phyloP scores from a whole-genome alignment of 2,329 filamentous ascomycete genomes.

The Gnomoniopsis sp. region DNA sequence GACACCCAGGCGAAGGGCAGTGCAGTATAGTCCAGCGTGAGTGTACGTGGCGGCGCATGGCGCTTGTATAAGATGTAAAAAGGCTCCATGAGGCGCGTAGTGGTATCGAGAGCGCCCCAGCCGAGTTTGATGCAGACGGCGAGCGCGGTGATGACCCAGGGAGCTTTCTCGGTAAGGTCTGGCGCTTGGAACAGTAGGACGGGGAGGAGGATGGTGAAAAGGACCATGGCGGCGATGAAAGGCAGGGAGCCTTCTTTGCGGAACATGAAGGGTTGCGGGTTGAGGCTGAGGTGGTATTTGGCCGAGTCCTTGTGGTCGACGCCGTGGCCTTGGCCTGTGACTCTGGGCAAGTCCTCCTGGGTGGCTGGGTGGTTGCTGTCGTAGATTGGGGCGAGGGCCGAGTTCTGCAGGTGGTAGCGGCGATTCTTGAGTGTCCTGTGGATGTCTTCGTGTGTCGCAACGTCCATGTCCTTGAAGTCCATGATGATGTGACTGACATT shows the following conservation, averaged over 20 bases:
- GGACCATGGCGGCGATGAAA: constrained; percentile 55
- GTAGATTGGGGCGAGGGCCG: constrained; percentile 64
- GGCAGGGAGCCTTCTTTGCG: constrained; percentile 56
- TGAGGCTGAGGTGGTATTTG: constrained; percentile 46
- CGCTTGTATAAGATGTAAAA: constrained; percentile 67
- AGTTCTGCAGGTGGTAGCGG: constrained; percentile 68
- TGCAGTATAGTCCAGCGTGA: constrained; percentile 71
- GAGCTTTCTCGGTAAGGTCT: constrained; percentile 55
- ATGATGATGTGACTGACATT: constrained; percentile 51
- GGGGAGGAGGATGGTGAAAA: constrained; percentile 57
- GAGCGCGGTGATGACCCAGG: constrained; percentile 63
- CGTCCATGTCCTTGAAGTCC: constrained; percentile 71
- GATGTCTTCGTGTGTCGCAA: constrained; percentile 62
- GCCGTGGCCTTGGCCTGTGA: not conserved
- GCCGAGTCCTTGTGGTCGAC: constrained; percentile 28
- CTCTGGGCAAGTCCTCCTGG: constrained; percentile 20
- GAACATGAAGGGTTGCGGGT: constrained; percentile 68
- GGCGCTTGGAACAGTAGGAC: constrained; percentile 58
- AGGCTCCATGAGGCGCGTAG: constrained; percentile 70
- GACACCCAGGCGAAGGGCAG: constrained; percentile 66
- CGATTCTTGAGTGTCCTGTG: constrained; percentile 63
- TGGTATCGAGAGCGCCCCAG: constrained; percentile 67
- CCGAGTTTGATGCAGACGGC: constrained; percentile 65
- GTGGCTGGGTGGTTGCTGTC: constrained; percentile 28
- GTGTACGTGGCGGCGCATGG: constrained; percentile 60